A percentile compares a stretch with the other conserved stretches of the same genome.
Conservation (phyloP, 306 rosid species). For the Corylus heterophylla region DNA sequence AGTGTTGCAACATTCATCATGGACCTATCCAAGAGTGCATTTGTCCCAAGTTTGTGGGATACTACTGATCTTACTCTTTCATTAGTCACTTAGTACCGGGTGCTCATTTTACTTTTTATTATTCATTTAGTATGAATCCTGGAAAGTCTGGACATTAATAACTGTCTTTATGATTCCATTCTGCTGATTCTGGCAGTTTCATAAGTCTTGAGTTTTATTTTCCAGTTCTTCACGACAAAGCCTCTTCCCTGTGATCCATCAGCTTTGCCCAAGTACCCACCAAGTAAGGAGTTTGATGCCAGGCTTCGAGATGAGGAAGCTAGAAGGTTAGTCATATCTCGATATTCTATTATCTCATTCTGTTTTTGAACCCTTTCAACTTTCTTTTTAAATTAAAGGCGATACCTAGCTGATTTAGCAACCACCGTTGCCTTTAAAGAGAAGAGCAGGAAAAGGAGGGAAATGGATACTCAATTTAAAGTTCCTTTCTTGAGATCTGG, state of each 20-base stretch:
- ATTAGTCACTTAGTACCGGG: neutral
- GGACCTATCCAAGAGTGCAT: neutral
- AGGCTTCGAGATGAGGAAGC: conserved; percentile 70
- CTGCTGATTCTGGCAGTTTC: neutral
- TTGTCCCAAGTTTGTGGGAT: neutral
- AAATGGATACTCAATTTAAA: too few relatives aligned
- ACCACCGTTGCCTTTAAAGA: too few relatives aligned
- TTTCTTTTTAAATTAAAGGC: too few relatives aligned
- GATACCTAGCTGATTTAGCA: too few relatives aligned
- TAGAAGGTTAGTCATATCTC: conserved; percentile 55
- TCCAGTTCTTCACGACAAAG: conserved; percentile 67
- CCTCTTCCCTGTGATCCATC: conserved; percentile 81
- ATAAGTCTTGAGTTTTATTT: conserved; percentile 22
- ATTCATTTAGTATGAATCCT: neutral
- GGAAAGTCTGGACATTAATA: neutral
- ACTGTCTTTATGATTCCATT: neutral
- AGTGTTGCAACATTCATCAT: neutral
- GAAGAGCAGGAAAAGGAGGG: too few relatives aligned
- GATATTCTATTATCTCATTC: conserved; percentile 12
- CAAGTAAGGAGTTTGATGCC: conserved; percentile 86
- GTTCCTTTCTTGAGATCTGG: conserved; percentile 16
- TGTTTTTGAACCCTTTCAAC: neutral
- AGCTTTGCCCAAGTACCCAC: conserved; percentile 73
- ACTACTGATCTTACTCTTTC: neutral
- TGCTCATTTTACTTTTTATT: conserved; percentile 5